Percentiles rank a stretch among this genome's conserved stretches.
phyloP scores from a whole-genome alignment of 2,329 filamentous ascomycete species.

The Proliferodiscus dingleyae region DNA sequence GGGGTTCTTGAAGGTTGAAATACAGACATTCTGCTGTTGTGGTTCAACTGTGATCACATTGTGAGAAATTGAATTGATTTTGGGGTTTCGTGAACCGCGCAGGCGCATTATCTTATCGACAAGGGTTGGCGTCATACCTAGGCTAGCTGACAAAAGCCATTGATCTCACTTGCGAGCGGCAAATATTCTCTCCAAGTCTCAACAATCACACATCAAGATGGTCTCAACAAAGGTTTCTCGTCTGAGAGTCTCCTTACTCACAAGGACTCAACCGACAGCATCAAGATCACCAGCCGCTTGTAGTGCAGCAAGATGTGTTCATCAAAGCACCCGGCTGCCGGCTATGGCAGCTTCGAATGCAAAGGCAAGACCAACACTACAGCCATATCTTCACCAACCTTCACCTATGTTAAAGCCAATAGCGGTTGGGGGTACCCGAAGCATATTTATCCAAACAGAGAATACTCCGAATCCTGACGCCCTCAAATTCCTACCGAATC shows the following conservation, averaged over 20 bases:
- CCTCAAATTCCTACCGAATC: slow-evolving; percentile 92
- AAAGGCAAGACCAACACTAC: slow-evolving; percentile 41
- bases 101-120: too few species aligned
- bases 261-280: slow-evolving; percentile 24
- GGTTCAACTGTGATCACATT: too few species aligned
- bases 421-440: slow-evolving; percentile 48
- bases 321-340: slow-evolving; percentile 40
- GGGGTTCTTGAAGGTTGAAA: not conserved
- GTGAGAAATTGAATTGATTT: too few species aligned
- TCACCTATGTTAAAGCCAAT: slow-evolving; percentile 34
- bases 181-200: too few species aligned
- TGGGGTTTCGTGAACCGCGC: too few species aligned
- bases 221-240: slow-evolving; percentile 22
- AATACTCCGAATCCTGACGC: slow-evolving; percentile 92
- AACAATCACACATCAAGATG: slow-evolving; percentile 11
- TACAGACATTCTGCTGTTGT: not conserved
- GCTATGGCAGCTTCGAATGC: slow-evolving; percentile 43
- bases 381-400: slow-evolving; percentile 36
- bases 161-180: too few species aligned
- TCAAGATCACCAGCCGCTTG: slow-evolving; percentile 28
- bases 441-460: slow-evolving; percentile 97
- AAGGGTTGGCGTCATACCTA: too few species aligned
- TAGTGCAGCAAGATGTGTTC: slow-evolving; percentile 34
- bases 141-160: too few species aligned
- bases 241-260: slow-evolving; percentile 17